Conservation (phyloP, 768 basidiomycete genomes). For the Lanmaoa pseudosensibilis region DNA sequence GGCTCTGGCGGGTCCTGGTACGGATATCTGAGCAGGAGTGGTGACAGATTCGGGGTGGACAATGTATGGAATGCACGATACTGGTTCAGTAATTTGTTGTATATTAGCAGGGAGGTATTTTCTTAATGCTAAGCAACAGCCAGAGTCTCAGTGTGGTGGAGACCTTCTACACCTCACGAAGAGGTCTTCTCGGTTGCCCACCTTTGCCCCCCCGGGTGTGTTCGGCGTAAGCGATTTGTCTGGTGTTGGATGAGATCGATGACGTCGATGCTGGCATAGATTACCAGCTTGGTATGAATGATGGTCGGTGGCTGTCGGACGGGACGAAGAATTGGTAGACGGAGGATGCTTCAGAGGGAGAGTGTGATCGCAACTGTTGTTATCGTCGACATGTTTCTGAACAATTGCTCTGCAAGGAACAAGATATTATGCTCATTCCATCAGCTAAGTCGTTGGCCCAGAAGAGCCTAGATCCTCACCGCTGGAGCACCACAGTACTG, state of each 20-base stretch:
- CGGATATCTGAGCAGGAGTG: constrained; percentile 18
- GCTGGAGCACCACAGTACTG: constrained; percentile 5
- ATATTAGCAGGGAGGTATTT: background rate
- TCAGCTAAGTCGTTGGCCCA: no score
- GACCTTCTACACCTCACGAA: background rate
- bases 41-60: background rate
- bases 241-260: background rate
- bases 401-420: background rate
- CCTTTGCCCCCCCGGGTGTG: background rate
- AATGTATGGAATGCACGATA: background rate
- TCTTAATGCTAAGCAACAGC: background rate
- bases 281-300: background rate
- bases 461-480: background rate
- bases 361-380: background rate
- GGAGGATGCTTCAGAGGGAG: background rate
- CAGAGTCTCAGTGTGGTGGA: background rate
- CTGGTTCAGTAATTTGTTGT: background rate
- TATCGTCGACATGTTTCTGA: background rate
- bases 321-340: background rate
- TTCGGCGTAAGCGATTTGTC: no score
- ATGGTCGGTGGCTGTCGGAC: background rate
- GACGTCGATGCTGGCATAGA: background rate
- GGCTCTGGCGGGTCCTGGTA: constrained; percentile 11
- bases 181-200: background rate
- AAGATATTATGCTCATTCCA: background rate